phyloP scores from a whole-genome alignment of 2,329 filamentous ascomycete species.

The Helotiales sp. region DNA sequence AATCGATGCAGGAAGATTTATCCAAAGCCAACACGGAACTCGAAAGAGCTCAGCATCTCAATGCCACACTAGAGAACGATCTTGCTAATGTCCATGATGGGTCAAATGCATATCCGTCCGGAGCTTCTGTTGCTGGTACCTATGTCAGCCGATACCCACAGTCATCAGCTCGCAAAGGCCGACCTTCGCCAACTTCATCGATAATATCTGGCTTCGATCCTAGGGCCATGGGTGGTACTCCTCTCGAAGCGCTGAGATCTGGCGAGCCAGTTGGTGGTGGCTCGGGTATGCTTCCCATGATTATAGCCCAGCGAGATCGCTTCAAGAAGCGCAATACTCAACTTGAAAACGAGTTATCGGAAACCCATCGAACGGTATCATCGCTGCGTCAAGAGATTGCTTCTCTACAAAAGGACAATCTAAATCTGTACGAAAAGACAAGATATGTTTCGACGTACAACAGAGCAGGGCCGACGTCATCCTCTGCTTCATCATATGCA shows the following conservation, averaged over 20 bases:
- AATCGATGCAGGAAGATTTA: conserved; percentile 80
- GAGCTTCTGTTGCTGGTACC: conserved; percentile 89
- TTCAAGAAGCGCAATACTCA: conserved; percentile 96
- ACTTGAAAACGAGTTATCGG: conserved; percentile 86
- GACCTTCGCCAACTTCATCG: conserved; percentile 89
- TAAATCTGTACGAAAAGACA: conserved; percentile 96
- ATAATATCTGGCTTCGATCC: conserved; percentile 97
- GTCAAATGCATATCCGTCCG: conserved; percentile 81
- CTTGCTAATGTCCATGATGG: conserved; percentile 85
- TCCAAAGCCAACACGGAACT: conserved; percentile 82
- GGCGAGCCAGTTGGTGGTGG: conserved; percentile 71
- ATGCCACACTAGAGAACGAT: conserved; percentile 88
- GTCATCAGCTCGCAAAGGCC: conserved; percentile 57
- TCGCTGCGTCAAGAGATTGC: conserved; percentile 88
- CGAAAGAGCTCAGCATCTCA: conserved; percentile 80
- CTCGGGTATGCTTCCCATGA: conserved; percentile 93
- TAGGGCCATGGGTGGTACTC: conserved; percentile 47
- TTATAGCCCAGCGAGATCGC: conserved; percentile 94
- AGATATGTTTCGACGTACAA: conserved; percentile 94
- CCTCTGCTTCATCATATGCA: conserved; percentile 65
- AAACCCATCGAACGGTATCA: conserved; percentile 78
- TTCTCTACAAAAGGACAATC: conserved; percentile 91
- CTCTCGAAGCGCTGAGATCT: conserved; percentile 56
- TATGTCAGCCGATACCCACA: conserved; percentile 79
- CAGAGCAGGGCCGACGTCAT: conserved; percentile 60